Base-by-base conservation (phyloP, 2,329 filamentous ascomycete genomes). In the Fusarium caatingaense region DNA sequence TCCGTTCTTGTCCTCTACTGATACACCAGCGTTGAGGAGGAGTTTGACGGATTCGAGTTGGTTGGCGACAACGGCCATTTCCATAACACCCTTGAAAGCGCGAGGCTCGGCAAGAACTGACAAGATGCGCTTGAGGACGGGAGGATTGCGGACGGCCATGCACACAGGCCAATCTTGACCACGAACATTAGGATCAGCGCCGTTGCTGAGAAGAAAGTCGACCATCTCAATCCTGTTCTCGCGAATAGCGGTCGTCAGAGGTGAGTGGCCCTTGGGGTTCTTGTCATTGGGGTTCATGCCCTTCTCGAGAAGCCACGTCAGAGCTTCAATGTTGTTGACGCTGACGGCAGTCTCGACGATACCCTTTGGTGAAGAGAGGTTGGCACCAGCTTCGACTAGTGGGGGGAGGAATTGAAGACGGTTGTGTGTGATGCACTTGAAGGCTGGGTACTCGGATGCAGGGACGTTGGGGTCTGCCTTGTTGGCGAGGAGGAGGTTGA, bases 141-240 rank as follows among this genome's bases (percentile, higher is more conserved):
- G 76, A 0, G 91, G 89, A 37, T 88, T 85, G 64, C 83, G 84
- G 51, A 92, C 89, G 0, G 90, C 89, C 87, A 92, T 89, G 76
- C 86, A 89, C 13, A 92, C 83, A 0, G 91, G 91, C 90, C 90
- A 93, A 74, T 92, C 89, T 72, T 91, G 83, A 34, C 90, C 90
- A 16, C 89, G 84, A 20, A 90, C 79, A 57, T 87, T 86, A 7
- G 89, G 87, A 64, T 91, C 87, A 0, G 88, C 89, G 13, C 89
- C 89, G 28, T 86, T 83, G 6, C 80, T 77, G 9, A 91, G 81
- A 2, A 91, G 82, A 13, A 86, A 76, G 41, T 90, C 87, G 23
- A 92, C 84, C 70, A 91, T 82, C 8, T 91, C 88, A 25, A 82
- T 74, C 4, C 85, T 84, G 74, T 88, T 83, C 56, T 90, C 87